Percentiles rank a stretch among this genome's conserved stretches.
These are phyloP conservation scores for Rhodamnia argentea DNA, from an alignment of 345 rosid species.

Conservation along the genomic window DNA sequence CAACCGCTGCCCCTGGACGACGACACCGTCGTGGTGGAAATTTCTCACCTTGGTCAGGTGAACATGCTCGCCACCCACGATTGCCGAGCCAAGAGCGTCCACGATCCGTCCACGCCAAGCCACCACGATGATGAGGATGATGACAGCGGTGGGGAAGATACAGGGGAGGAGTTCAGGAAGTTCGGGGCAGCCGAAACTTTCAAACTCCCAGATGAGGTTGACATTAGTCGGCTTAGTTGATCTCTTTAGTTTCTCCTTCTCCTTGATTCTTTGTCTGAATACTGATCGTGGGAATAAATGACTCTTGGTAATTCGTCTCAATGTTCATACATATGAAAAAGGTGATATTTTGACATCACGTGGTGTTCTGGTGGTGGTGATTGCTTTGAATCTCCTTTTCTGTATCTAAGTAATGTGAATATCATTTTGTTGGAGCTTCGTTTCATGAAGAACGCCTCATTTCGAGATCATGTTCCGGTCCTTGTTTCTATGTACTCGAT, in stretches of 20 bases:
- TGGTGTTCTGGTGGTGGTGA: background rate
- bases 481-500: background rate
- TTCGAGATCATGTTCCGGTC: background rate
- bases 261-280: background rate
- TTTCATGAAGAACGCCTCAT: background rate
- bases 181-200: conserved; percentile 94
- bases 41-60: conserved; percentile 82
- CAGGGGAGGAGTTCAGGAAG: conserved; percentile 46
- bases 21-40: conserved; percentile 71
- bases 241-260: background rate
- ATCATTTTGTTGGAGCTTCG: background rate
- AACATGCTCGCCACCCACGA: conserved; percentile 75
- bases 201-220: conserved; percentile 71
- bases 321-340: background rate
- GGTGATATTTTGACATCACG: background rate
- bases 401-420: background rate
- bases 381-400: background rate
- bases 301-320: background rate
- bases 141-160: conserved; percentile 26
- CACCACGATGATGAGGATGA: conserved; percentile 21
- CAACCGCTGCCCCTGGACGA: conserved; percentile 66
- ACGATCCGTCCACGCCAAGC: conserved; percentile 21
- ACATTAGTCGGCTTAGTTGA: conserved; percentile 64
- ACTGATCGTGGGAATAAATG: background rate
- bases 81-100: conserved; percentile 47